Percentiles rank a stretch among this genome's conserved stretches.
phyloP scores from a whole-genome alignment of 1,139 yeast genomes.

The Nakaseomyces sp. region DNA sequence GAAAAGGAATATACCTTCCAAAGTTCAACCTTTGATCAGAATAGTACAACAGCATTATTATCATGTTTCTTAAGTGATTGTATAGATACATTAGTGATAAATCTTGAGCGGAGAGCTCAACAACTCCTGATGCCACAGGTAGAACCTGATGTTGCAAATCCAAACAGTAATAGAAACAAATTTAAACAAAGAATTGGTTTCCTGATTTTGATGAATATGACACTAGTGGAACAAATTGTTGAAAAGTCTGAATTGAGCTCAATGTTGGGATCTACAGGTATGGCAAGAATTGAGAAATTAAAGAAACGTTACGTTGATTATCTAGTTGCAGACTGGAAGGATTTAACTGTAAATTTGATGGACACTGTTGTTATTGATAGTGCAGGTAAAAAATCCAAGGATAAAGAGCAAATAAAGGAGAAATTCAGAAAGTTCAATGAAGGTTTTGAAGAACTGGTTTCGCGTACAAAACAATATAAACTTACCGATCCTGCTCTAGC shows the following conservation, averaged over 20 bases:
- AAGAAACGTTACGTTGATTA: conserved; percentile 68
- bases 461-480: conserved; percentile 53
- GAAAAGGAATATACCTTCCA: conserved; percentile 25
- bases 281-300: conserved; percentile 55
- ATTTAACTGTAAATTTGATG: conserved; percentile 64
- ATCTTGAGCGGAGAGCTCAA: conserved; percentile 49
- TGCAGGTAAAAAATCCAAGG: conserved; percentile 48
- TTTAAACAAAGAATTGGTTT: conserved; percentile 48
- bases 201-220: conserved; percentile 60
- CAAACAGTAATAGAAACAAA: conserved; percentile 20
- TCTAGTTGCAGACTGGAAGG: conserved; percentile 79
- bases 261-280: conserved; percentile 51
- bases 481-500: conserved; percentile 61
- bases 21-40: conserved; percentile 33
- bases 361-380: conserved; percentile 54
- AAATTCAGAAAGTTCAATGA: conserved; percentile 73
- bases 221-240: conserved; percentile 65
- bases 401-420: conserved; percentile 77
- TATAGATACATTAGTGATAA: conserved; percentile 61
- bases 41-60: conserved; percentile 36
- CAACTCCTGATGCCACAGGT: conserved; percentile 35
- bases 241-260: conserved; percentile 50
- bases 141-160: conserved; percentile 24
- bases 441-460: conserved; percentile 68
- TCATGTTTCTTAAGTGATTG: conserved; percentile 65